These are phyloP conservation scores for Exophiala oligosperma DNA, from an alignment of 2,329 filamentous ascomycete genomes.

Conservation along the genomic window DNA sequence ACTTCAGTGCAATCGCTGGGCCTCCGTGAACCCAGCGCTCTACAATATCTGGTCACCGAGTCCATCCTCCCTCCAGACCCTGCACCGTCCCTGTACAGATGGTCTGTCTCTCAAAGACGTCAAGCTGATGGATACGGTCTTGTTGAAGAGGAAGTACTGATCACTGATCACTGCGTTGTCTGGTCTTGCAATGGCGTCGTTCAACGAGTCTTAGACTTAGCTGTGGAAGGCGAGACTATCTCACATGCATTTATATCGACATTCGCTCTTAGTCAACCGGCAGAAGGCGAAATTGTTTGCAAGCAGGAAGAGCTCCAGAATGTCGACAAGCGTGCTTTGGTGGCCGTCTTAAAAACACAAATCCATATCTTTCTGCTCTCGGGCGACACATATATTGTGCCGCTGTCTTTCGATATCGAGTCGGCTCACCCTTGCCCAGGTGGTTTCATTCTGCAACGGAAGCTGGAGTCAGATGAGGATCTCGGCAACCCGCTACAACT, in stretches of 20 bases:
- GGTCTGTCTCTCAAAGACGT: conserved; percentile 52
- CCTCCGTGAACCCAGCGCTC: conserved; percentile 80
- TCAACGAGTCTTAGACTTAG: conserved; percentile 81
- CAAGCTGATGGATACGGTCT: conserved; percentile 42
- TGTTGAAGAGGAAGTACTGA: conserved; percentile 76
- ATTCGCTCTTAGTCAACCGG: conserved; percentile 60
- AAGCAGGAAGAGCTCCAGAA: background rate
- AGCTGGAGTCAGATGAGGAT: conserved; percentile 48
- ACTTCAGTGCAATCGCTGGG: conserved; percentile 88
- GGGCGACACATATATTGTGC: conserved; percentile 83
- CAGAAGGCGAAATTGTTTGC: conserved; percentile 24
- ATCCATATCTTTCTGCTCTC: conserved; percentile 90
- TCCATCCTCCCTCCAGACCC: conserved; percentile 70
- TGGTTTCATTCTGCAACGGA: conserved; percentile 85
- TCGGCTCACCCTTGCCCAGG: conserved; percentile 77
- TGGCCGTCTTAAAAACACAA: conserved; percentile 89
- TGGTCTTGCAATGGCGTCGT: conserved; percentile 88
- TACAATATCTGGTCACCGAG: conserved; percentile 81
- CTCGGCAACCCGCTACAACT: conserved; percentile 48
- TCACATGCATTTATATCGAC: conserved; percentile 82
- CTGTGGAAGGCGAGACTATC: conserved; percentile 81
- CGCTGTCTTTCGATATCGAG: conserved; percentile 93
- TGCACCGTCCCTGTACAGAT: conserved; percentile 66
- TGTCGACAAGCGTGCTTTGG: conserved; percentile 54
- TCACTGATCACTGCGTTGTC: conserved; percentile 72